Evolutionary conservation across 1,284 basidiomycete species (phyloP).

Genomic region (Ustilago loliicola): DNA sequence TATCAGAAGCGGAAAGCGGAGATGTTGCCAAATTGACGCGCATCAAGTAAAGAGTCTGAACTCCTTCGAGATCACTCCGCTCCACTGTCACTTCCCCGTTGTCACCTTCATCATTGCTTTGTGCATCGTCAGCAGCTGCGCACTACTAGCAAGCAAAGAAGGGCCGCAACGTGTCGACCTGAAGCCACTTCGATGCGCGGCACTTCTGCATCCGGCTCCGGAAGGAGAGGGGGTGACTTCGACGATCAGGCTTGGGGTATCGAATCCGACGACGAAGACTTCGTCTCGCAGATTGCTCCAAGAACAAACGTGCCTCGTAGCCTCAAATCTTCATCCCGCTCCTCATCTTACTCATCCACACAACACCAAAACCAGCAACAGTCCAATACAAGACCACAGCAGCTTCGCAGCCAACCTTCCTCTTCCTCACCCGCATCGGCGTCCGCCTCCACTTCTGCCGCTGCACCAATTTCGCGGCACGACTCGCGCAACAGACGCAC

Average conservation of each 20-base stretch:
- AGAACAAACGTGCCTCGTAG: constrained; percentile 45
- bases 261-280: constrained; percentile 69
- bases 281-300: constrained; percentile 57
- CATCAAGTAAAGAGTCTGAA: background rate
- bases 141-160: too few relatives aligned
- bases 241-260: constrained; percentile 69
- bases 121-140: background rate
- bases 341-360: constrained; percentile 40
- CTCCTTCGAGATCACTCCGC: background rate
- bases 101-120: background rate
- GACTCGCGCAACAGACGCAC: constrained; percentile 24
- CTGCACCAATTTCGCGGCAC: constrained; percentile 11
- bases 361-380: constrained; percentile 22
- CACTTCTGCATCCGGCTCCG: constrained; percentile 6
- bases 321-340: constrained; percentile 33
- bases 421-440: constrained; percentile 10
- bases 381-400: constrained; percentile 8
- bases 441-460: constrained; percentile 6
- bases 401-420: constrained; percentile 23
- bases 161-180: background rate
- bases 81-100: too few relatives aligned
- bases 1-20: background rate
- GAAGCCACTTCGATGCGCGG: constrained; percentile 12
- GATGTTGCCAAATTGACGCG: background rate
- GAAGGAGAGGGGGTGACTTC: constrained; percentile 42